Percentiles rank a stretch among this genome's conserved stretches.
Conservation (phyloP, 495 filamentous ascomycete species). For the Xylaria longipes region DNA sequence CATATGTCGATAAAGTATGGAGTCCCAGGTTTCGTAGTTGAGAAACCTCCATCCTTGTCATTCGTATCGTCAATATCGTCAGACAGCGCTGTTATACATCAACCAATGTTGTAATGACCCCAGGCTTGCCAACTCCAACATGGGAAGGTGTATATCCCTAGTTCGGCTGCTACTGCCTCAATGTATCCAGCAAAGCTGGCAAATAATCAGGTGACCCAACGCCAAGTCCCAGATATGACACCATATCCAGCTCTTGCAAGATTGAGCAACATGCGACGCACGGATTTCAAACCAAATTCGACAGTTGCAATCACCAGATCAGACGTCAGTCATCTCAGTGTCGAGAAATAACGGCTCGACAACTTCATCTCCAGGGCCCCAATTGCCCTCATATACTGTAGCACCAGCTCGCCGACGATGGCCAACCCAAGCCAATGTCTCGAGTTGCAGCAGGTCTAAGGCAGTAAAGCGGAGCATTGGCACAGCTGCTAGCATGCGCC, state of each 20-base stretch:
- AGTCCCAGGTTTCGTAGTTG: neutral
- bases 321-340: conserved; percentile 58
- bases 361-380: conserved; percentile 68
- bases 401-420: conserved; percentile 79
- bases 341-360: conserved; percentile 42
- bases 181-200: conserved; percentile 38
- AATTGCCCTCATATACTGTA: conserved; percentile 92
- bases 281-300: conserved; percentile 25
- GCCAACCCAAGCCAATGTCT: conserved; percentile 78
- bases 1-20: conserved; percentile 6
- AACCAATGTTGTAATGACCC: conserved; percentile 14
- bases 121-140: conserved; percentile 9
- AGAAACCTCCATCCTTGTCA: conserved; percentile 7
- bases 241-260: conserved; percentile 47
- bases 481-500: conserved; percentile 83
- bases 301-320: conserved; percentile 30
- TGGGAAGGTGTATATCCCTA: conserved; percentile 22
- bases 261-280: conserved; percentile 39
- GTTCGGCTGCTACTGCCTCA: conserved; percentile 21
- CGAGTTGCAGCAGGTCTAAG: conserved; percentile 69
- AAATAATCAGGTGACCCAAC: conserved; percentile 36
- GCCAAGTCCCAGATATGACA: conserved; percentile 33
- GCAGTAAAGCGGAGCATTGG: conserved; percentile 76
- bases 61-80: conserved; percentile 21
- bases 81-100: conserved; percentile 18